phyloP scores from a whole-genome alignment of 2,329 filamentous ascomycete species.

The Phyllosticta ampelicida region DNA sequence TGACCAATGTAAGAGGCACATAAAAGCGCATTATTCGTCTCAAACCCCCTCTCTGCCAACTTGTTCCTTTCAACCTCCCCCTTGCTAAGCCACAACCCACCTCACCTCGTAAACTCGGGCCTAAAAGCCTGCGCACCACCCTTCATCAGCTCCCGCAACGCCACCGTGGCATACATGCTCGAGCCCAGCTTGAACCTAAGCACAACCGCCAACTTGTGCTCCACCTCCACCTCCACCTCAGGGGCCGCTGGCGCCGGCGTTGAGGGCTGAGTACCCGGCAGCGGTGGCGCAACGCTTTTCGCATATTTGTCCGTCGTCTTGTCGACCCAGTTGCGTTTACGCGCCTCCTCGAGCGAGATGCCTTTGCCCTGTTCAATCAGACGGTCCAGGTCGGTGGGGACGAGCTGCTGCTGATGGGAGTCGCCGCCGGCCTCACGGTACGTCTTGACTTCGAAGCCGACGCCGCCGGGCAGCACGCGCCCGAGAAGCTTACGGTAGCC shows the following conservation, averaged over 20 bases:
- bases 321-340: background rate
- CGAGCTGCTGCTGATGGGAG: constrained; percentile 69
- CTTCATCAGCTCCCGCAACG: constrained; percentile 67
- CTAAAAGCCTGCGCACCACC: constrained; percentile 52
- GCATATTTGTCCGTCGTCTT: background rate
- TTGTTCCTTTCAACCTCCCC: no score
- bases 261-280: background rate
- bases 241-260: background rate
- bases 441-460: constrained; percentile 54
- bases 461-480: constrained; percentile 47
- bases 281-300: constrained; percentile 12
- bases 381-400: constrained; percentile 73
- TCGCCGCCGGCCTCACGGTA: constrained; percentile 7
- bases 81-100: no score
- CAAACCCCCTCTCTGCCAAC: no score
- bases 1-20: no score
- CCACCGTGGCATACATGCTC: constrained; percentile 79
- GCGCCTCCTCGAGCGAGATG: constrained; percentile 13
- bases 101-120: constrained; percentile 39
- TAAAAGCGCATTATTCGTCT: no score
- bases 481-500: constrained; percentile 79
- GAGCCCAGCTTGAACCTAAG: constrained; percentile 66
- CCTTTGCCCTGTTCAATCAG: constrained; percentile 38
- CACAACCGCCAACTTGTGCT: constrained; percentile 52
- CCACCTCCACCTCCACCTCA: constrained; percentile 11